These are phyloP conservation scores for Dillenia turbinata DNA, from an alignment of 164 flowering plant genomes.

Conservation along the genomic window DNA sequence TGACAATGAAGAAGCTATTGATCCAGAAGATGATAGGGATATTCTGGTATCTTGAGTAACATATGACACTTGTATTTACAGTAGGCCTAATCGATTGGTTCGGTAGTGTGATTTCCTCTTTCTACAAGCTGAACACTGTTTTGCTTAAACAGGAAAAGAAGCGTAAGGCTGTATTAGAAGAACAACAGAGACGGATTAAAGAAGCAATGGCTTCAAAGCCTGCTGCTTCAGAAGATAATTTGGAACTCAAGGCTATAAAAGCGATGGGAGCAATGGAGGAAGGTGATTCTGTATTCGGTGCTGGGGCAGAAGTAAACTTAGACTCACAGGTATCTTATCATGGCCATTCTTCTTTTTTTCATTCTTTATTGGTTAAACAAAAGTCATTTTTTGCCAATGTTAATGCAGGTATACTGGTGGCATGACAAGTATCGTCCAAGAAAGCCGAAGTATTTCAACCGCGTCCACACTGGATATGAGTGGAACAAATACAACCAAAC, in stretches of 20 bases:
- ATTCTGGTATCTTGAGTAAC: conserved; percentile 43
- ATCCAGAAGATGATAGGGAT: conserved; percentile 86
- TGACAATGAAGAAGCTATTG: conserved; percentile 82
- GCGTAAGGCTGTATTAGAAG: conserved; percentile 66
- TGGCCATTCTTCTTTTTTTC: background rate
- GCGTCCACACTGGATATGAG: conserved; percentile 98
- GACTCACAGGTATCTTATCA: conserved; percentile 73
- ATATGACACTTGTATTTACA: background rate
- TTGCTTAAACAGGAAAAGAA: conserved; percentile 54
- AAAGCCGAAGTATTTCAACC: conserved; percentile 97
- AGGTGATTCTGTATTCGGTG: conserved; percentile 91
- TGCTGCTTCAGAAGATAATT: conserved; percentile 59
- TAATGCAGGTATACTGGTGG: conserved; percentile 97
- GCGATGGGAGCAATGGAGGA: conserved; percentile 96
- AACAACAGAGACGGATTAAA: conserved; percentile 64
- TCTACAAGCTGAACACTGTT: background rate
- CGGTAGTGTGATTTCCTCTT: background rate
- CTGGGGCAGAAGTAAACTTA: conserved; percentile 87
- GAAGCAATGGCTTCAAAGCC: conserved; percentile 75
- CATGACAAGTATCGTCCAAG: conserved; percentile 98
- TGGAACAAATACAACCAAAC: conserved; percentile 99
- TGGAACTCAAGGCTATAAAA: conserved; percentile 76
- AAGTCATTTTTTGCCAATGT: background rate
- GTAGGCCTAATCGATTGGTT: background rate
- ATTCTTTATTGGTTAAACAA: background rate